Evolutionary conservation across 148 eudicot species (phyloP).

Genomic region (Rhododendron ovatum): DNA sequence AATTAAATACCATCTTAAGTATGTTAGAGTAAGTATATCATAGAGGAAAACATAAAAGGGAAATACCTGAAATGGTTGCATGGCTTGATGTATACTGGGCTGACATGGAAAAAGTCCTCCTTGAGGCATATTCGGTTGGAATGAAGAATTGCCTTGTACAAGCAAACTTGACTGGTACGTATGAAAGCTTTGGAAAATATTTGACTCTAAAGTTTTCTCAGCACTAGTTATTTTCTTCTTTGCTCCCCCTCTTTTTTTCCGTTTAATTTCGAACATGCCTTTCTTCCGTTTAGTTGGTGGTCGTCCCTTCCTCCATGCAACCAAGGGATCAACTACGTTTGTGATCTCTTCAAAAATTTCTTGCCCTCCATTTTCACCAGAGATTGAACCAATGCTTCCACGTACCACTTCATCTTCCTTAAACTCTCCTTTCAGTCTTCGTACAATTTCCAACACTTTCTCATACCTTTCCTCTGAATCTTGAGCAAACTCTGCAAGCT

Average conservation of each 20-base stretch:
- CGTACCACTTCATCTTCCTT: background rate
- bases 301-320: background rate
- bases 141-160: too few relatives aligned
- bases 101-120: too few relatives aligned
- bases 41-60: too few relatives aligned
- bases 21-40: too few relatives aligned
- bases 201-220: background rate
- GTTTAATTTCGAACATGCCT: background rate
- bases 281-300: background rate
- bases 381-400: background rate
- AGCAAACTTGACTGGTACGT: too few relatives aligned
- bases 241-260: background rate
- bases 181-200: too few relatives aligned
- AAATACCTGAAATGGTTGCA: too few relatives aligned
- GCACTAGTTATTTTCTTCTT: background rate
- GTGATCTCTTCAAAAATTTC: background rate
- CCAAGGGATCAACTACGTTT: background rate
- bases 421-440: background rate
- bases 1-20: too few relatives aligned
- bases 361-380: background rate
- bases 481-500: background rate
- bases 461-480: background rate
- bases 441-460: background rate
- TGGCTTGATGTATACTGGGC: too few relatives aligned
- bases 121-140: too few relatives aligned